Percentiles rank a stretch among this genome's conserved stretches.
Conservation (phyloP, 169 alveolate genomes). For the Amoebophrya sp. region DNA sequence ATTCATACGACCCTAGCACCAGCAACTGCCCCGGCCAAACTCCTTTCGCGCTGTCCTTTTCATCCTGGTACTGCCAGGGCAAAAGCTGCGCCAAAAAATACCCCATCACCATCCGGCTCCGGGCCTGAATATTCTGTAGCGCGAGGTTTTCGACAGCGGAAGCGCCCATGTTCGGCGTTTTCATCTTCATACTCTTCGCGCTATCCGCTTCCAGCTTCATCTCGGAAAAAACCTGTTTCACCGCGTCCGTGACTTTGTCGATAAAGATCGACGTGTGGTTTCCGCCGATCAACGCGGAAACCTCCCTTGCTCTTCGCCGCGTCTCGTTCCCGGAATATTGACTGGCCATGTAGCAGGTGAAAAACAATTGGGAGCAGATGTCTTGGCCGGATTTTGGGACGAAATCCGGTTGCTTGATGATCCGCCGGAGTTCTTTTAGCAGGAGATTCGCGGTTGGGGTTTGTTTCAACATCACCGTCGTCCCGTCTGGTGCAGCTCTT, state of each 20-base stretch:
- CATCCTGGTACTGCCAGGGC: slow-evolving; percentile 41
- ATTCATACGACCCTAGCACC: neutral
- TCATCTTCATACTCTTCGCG: neutral
- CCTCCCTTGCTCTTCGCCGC: slow-evolving; percentile 32
- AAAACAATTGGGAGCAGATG: slow-evolving; percentile 39
- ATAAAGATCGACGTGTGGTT: slow-evolving; percentile 42
- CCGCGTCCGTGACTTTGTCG: slow-evolving; percentile 31
- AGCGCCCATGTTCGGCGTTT: neutral
- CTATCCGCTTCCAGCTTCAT: neutral
- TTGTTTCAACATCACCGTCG: too few species aligned
- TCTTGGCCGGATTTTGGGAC: neutral
- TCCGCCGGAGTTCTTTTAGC: too few species aligned
- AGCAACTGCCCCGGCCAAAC: slow-evolving; percentile 11
- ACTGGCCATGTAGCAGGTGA: slow-evolving; percentile 50
- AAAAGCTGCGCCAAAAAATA: slow-evolving; percentile 62
- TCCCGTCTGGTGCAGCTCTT: neutral
- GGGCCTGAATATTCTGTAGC: slow-evolving; percentile 62
- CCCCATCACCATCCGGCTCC: slow-evolving; percentile 59
- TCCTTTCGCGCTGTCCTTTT: neutral
- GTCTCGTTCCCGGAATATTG: slow-evolving; percentile 47
- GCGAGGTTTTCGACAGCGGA: slow-evolving; percentile 40
- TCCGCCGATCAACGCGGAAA: slow-evolving; percentile 44
- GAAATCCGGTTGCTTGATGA: neutral
- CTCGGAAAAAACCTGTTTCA: slow-evolving; percentile 31
- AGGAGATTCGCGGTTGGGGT: too few species aligned